phyloP scores from a whole-genome alignment of 129 eudicot species.

The Artemisia tridentata region DNA sequence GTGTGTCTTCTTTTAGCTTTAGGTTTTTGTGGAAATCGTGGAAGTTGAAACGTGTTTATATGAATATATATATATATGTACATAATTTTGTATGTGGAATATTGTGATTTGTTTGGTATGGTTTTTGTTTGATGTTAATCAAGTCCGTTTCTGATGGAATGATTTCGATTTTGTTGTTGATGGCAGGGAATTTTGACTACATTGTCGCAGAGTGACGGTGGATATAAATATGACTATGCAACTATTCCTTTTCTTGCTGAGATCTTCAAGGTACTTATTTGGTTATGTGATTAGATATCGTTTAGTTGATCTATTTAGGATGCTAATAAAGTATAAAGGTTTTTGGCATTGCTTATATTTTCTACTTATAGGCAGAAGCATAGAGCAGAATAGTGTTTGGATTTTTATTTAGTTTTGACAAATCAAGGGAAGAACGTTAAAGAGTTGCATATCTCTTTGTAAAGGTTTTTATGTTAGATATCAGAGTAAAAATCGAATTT shows the following conservation, averaged over 20 bases:
- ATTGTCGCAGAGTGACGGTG: slow-evolving; percentile 84
- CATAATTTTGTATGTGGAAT: neutral
- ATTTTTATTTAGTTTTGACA: no score
- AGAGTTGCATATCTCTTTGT: no score
- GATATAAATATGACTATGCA: slow-evolving; percentile 92
- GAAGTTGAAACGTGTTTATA: no score
- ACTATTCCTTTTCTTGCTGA: slow-evolving; percentile 99
- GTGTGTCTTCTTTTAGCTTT: no score
- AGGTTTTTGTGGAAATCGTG: no score
- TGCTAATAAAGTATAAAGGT: neutral
- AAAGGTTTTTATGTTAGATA: no score
- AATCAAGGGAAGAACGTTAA: no score
- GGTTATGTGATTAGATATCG: neutral
- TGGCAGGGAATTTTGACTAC: slow-evolving; percentile 94
- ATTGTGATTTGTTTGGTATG: neutral
- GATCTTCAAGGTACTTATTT: slow-evolving; percentile 72
- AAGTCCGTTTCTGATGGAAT: slow-evolving; percentile 3
- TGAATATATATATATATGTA: no score
- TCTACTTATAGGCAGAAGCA: no score
- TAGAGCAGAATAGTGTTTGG: no score
- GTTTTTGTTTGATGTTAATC: neutral
- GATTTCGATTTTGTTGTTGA: slow-evolving; percentile 6
- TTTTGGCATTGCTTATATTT: no score
- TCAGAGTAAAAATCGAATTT: no score
- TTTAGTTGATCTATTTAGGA: slow-evolving; percentile 14